phyloP scores from a whole-genome alignment of 1,284 basidiomycete species.

The Trichosporon sp. region DNA sequence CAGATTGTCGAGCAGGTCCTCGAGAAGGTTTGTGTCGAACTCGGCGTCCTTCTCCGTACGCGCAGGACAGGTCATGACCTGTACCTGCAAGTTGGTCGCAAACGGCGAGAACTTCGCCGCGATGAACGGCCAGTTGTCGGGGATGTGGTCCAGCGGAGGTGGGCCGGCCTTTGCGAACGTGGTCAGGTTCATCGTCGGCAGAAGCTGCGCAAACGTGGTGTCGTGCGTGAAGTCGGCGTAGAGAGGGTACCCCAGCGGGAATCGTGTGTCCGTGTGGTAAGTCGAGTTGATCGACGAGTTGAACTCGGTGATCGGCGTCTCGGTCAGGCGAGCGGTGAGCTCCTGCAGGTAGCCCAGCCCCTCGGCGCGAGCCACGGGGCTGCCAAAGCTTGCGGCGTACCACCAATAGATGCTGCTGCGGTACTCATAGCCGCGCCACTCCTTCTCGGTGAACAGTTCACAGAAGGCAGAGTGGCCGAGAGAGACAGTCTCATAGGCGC shows the following conservation, averaged over 20 bases:
- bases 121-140: constrained; percentile 52
- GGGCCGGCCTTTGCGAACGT: constrained; percentile 64
- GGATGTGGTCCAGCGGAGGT: constrained; percentile 68
- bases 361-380: constrained; percentile 45
- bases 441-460: constrained; percentile 60
- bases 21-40: neutral
- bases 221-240: constrained; percentile 49
- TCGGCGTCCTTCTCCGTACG: constrained; percentile 1
- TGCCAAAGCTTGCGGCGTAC: constrained; percentile 48
- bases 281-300: constrained; percentile 59
- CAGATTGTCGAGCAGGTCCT: neutral
- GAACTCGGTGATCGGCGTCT: constrained; percentile 55
- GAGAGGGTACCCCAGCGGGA: constrained; percentile 61
- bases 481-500: constrained; percentile 48
- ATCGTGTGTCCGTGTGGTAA: constrained; percentile 57
- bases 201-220: constrained; percentile 50
- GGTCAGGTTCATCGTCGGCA: constrained; percentile 62
- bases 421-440: constrained; percentile 64
- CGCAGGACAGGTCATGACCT: constrained; percentile 56
- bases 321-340: constrained; percentile 46
- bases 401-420: constrained; percentile 50
- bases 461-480: constrained; percentile 54
- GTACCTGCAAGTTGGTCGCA: constrained; percentile 58
- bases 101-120: constrained; percentile 54
- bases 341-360: constrained; percentile 52